A percentile compares a stretch with the other conserved stretches of the same genome.
phyloP scores from a whole-genome alignment of 148 eudicot genomes.

The Linanthus parryae region DNA sequence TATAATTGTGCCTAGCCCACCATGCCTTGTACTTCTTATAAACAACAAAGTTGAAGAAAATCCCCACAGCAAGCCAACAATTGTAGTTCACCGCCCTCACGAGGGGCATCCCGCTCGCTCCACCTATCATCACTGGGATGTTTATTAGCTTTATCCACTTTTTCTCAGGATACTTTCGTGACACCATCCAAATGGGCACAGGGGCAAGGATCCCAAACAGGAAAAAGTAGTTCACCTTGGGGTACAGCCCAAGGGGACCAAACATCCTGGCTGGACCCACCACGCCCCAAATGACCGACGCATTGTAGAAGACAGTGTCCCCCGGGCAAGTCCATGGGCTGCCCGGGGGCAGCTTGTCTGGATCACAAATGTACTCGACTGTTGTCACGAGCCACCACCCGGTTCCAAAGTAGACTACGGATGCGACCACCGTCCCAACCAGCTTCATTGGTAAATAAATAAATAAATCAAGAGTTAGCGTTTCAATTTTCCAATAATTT shows the following conservation, averaged over 20 bases:
- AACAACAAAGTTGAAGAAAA: constrained; percentile 25
- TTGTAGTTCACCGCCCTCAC: constrained; percentile 33
- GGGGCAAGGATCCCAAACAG: constrained; percentile 32
- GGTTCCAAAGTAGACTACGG: constrained; percentile 31
- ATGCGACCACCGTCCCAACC: constrained; percentile 38
- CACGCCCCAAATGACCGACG: constrained; percentile 50
- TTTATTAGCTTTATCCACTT: constrained; percentile 39
- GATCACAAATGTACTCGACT: constrained; percentile 29
- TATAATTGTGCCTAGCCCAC: constrained; percentile 44
- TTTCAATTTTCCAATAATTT: neutral
- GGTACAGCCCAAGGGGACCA: constrained; percentile 30
- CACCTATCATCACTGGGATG: constrained; percentile 31
- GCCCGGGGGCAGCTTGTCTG: constrained; percentile 20
- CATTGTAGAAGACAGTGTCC: constrained; percentile 44
- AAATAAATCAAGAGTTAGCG: neutral
- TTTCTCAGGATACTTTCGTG: constrained; percentile 21
- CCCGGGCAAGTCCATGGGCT: constrained; percentile 61
- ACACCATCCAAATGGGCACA: constrained; percentile 29
- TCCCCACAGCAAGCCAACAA: constrained; percentile 26
- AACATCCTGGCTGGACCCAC: constrained; percentile 44
- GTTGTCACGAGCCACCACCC: constrained; percentile 41
- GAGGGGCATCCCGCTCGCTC: constrained; percentile 28
- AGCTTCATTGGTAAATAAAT: constrained; percentile 17
- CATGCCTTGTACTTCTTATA: constrained; percentile 23
- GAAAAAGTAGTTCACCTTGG: constrained; percentile 34